Conservation (phyloP, 1,284 basidiomycete species). For the Cryptococcus deneoformans region DNA sequence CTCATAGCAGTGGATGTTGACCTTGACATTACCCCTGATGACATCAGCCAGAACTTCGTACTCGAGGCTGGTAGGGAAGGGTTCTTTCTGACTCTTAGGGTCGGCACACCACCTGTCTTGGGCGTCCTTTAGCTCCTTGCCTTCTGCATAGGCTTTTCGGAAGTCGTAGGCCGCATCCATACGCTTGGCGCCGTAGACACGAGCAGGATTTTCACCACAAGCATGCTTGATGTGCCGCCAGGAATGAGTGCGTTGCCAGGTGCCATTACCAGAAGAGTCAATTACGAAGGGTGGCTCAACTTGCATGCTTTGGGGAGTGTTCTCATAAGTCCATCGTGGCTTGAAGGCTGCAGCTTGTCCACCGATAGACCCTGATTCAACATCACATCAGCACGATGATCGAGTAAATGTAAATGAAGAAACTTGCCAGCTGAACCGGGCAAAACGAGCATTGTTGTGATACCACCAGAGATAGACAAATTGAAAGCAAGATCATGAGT, state of each 20-base stretch:
- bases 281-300: constrained; percentile 50
- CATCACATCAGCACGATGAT: neutral
- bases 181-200: constrained; percentile 53
- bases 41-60: constrained; percentile 87
- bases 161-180: constrained; percentile 61
- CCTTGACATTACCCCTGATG: constrained; percentile 62
- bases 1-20: constrained; percentile 78
- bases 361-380: constrained; percentile 29
- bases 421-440: constrained; percentile 46
- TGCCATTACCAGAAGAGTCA: constrained; percentile 26
- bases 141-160: constrained; percentile 64
- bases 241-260: constrained; percentile 38
- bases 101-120: constrained; percentile 68
- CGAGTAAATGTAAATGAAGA: neutral
- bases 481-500: constrained; percentile 54
- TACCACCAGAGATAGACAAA: constrained; percentile 52
- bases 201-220: constrained; percentile 53
- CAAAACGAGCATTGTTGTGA: constrained; percentile 54
- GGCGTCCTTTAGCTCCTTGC: constrained; percentile 65
- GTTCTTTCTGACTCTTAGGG: constrained; percentile 50
- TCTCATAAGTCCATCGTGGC: constrained; percentile 49
- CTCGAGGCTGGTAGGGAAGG: constrained; percentile 72
- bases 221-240: constrained; percentile 50
- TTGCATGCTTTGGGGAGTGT: constrained; percentile 49
- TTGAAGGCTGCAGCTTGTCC: constrained; percentile 55